Evolutionary conservation across 129 eudicot species (phyloP).

Genomic region (Escallonia rubra): DNA sequence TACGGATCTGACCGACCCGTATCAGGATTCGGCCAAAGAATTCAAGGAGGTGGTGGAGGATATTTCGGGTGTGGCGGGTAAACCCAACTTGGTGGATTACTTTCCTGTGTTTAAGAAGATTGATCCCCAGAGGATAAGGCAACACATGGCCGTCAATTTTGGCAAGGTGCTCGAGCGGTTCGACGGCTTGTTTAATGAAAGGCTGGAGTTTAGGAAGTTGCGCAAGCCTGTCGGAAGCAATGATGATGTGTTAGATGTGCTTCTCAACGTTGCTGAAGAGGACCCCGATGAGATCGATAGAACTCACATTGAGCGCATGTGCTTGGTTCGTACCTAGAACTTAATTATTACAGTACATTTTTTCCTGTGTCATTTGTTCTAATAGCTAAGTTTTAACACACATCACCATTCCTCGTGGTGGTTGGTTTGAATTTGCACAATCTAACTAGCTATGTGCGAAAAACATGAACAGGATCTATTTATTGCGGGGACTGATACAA

Average conservation of each 20-base stretch:
- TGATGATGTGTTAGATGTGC: slow-evolving; percentile 37
- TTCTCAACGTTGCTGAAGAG: slow-evolving; percentile 21
- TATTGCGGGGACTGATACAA: slow-evolving; percentile 64
- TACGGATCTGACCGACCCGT: slow-evolving; percentile 36
- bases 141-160: slow-evolving; percentile 16
- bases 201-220: slow-evolving; percentile 20
- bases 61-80: slow-evolving; percentile 40
- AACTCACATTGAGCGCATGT: slow-evolving; percentile 25
- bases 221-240: not conserved
- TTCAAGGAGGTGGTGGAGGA: slow-evolving; percentile 45
- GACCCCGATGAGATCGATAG: slow-evolving; percentile 26
- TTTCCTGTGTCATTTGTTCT: no score
- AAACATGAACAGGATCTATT: slow-evolving; percentile 41
- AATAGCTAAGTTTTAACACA: no score
- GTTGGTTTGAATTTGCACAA: no score
- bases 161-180: slow-evolving; percentile 28
- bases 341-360: no score
- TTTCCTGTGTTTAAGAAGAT: slow-evolving; percentile 33
- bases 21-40: slow-evolving; percentile 39
- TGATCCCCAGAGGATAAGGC: slow-evolving; percentile 37
- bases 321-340: slow-evolving; percentile 19
- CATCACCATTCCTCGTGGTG: no score
- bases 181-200: slow-evolving; percentile 27
- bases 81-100: slow-evolving; percentile 47
- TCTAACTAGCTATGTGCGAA: no score